Evolutionary conservation across 2,329 filamentous ascomycete genomes (phyloP), one percentile per base, ranked within the genome.

Genomic region (Aspergillus tamarii): DNA sequence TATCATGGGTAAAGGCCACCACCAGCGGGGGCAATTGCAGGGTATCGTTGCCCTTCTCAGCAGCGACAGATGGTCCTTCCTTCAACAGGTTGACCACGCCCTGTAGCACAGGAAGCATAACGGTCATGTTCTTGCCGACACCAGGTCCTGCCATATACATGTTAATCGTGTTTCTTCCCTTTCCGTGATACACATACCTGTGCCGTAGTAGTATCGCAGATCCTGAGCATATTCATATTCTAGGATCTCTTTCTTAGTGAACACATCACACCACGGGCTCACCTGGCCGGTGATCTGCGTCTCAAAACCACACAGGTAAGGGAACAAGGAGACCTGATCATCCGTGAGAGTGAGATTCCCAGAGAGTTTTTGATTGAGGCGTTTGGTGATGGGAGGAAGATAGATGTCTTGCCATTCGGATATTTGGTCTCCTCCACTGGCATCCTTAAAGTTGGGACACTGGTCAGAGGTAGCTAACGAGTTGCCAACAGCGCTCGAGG

Each of bases 291-390:
- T 87, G 66, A 91, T 90, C 69, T 91, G 89, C 3, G 84, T 87
- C 70, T 92, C 89, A 64, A 89, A 91, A 4, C 88, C 89, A 68
- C 89, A 92, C n/a, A 91, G 81, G 68, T 91, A 90, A 0, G 88
- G 88, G 57, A 91, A 87, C 52, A 84, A 83, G 9, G 78, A 80
- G 48, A 88, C 78, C 62, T 90, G 87, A 1, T 74, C 76, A 36
- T 83, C 77, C 0, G 81, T 83, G 39, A 90, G 81, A 1, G 82
- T 83, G 39, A 90, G 81, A 16, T 74, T 72, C 1, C 88, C 87
- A 0, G 75, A 69, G 36, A 89, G 81, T 39, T 86, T 72, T 7
- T 76, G 64, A 67, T 89, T 85, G 54, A 90, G 77, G 4, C 88
- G 84, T 28, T 81, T 74, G 9, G 67, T 68, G 28, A 67, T 68